Conservation (phyloP, 129 eudicot species). For the Heracleum sosnowskyi region DNA sequence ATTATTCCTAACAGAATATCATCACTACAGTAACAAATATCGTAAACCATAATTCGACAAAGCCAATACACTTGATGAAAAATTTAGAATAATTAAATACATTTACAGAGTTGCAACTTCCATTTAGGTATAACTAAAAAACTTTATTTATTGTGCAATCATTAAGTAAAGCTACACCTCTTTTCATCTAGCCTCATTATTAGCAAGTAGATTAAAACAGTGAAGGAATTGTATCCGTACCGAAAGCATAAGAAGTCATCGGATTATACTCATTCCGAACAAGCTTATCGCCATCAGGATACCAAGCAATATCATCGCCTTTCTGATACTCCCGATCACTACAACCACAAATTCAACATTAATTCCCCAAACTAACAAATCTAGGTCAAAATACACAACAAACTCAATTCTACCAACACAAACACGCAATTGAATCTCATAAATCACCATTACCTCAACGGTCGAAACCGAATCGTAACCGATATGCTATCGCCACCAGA, state of each 20-base stretch:
- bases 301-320: conserved; percentile 92
- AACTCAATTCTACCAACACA: conserved; percentile 16
- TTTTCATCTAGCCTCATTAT: neutral
- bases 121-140: neutral
- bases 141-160: neutral
- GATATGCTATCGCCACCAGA: conserved; percentile 80
- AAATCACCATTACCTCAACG: conserved; percentile 49
- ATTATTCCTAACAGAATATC: neutral
- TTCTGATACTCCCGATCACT: conserved; percentile 87
- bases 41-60: neutral
- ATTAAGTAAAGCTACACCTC: too few species aligned
- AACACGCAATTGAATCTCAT: conserved; percentile 14
- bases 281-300: conserved; percentile 72
- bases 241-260: conserved; percentile 75
- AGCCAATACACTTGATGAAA: neutral
- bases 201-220: conserved; percentile 1
- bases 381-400: conserved; percentile 16
- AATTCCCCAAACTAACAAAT: conserved; percentile 18
- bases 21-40: neutral
- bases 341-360: conserved; percentile 30
- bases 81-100: neutral
- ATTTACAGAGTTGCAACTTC: neutral
- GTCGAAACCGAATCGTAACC: conserved; percentile 86
- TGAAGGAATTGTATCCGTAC: conserved; percentile 41
- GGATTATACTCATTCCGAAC: conserved; percentile 92